Percentiles rank a stretch among this genome's conserved stretches.
phyloP scores from a whole-genome alignment of 2,329 filamentous ascomycete species.

The Conoideocrella luteorostrata region DNA sequence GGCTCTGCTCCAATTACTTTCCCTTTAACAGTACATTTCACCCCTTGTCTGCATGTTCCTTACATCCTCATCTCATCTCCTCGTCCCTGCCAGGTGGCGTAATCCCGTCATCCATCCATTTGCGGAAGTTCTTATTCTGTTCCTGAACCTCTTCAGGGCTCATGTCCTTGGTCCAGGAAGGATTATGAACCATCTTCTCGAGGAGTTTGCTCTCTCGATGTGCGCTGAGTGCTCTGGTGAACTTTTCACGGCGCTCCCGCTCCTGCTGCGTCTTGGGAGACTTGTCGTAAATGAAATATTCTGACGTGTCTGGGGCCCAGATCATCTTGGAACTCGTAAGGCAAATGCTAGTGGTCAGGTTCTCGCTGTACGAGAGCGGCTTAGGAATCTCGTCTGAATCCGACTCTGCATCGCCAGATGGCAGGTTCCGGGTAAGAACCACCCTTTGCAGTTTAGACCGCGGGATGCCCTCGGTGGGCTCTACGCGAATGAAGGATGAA shows the following conservation, averaged over 20 bases:
- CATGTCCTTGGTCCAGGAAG: constrained; percentile 71
- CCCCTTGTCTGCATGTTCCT: background rate
- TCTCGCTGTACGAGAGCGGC: constrained; percentile 57
- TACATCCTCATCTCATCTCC: constrained; percentile 8
- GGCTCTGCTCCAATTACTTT: background rate
- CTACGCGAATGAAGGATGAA: constrained; percentile 80
- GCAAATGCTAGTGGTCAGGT: constrained; percentile 66
- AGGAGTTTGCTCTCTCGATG: constrained; percentile 64
- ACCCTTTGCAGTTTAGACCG: constrained; percentile 59
- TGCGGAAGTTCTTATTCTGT: constrained; percentile 59
- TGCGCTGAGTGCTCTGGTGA: constrained; percentile 47
- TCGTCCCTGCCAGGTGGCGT: constrained; percentile 18
- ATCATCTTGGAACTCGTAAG: constrained; percentile 73
- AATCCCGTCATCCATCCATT: constrained; percentile 46
- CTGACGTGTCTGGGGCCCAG: constrained; percentile 64
- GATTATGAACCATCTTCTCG: constrained; percentile 78
- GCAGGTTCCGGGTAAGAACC: constrained; percentile 66
- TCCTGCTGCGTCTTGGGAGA: constrained; percentile 62
- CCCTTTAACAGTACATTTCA: too few species aligned
- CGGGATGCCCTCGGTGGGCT: constrained; percentile 76
- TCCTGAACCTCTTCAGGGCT: constrained; percentile 71
- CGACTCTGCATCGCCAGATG: constrained; percentile 53
- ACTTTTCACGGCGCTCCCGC: constrained; percentile 40
- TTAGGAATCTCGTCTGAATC: constrained; percentile 58
- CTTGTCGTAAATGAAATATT: constrained; percentile 67